Conservation (phyloP, 2,329 filamentous ascomycete genomes). For the Zalaria obscura region DNA sequence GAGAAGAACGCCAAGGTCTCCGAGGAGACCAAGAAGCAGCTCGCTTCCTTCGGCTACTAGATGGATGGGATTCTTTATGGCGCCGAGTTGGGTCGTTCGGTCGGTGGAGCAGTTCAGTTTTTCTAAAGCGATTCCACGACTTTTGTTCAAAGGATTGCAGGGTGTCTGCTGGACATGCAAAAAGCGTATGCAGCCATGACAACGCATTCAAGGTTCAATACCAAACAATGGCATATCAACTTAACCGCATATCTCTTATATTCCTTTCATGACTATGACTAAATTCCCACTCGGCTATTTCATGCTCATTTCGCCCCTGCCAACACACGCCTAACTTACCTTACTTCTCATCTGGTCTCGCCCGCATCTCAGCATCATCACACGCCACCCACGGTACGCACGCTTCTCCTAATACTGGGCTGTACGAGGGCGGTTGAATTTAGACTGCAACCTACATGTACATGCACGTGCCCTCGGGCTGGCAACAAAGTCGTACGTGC, state of each 20-base stretch:
- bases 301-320: too few species aligned
- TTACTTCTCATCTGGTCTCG: too few species aligned
- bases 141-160: background rate
- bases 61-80: constrained; percentile 8
- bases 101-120: background rate
- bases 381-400: too few species aligned
- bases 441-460: too few species aligned
- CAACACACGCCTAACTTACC: too few species aligned
- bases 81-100: background rate
- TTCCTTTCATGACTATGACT: constrained; percentile 3
- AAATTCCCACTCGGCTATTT: too few species aligned
- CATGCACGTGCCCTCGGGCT: too few species aligned
- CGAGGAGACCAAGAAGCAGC: constrained; percentile 73
- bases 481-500: too few species aligned
- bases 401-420: too few species aligned
- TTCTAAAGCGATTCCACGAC: background rate
- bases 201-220: background rate
- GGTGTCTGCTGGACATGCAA: background rate
- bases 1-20: constrained; percentile 84
- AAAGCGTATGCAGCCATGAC: background rate
- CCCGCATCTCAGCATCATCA: too few species aligned
- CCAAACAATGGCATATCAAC: background rate
- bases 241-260: background rate
- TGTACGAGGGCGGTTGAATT: too few species aligned
- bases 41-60: constrained; percentile 88